Evolutionary conservation across 2,329 filamentous ascomycete species (phyloP).

Genomic region (Blastomyces gilchristii): DNA sequence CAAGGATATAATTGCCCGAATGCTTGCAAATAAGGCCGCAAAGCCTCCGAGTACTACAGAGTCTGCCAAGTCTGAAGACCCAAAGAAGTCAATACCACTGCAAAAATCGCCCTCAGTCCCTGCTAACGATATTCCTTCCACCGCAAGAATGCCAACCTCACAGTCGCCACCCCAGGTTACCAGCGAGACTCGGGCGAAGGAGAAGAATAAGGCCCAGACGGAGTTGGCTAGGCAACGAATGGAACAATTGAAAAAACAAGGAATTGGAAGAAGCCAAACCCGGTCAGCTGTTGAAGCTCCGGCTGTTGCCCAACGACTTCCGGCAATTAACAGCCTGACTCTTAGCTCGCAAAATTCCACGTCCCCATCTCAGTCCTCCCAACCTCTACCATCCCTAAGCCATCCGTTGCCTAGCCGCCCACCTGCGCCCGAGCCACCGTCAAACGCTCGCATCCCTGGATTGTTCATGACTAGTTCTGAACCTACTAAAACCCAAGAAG

Average conservation of each 20-base stretch:
- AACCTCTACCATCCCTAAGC: slow-evolving; percentile 12
- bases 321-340: slow-evolving; percentile 7
- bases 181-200: slow-evolving; percentile 24
- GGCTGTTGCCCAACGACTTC: not conserved
- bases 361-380: slow-evolving; percentile 5
- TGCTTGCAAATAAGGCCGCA: slow-evolving; percentile 61
- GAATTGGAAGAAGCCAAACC: slow-evolving; percentile 32
- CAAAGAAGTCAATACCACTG: not conserved
- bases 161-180: slow-evolving; percentile 8
- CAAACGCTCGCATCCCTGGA: slow-evolving; percentile 40
- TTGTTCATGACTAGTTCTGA: slow-evolving; percentile 38
- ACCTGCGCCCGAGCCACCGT: slow-evolving; percentile 21
- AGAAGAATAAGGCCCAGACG: slow-evolving; percentile 55
- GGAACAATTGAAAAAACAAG: slow-evolving; percentile 56
- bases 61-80: slow-evolving; percentile 4
- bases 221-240: slow-evolving; percentile 69
- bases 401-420: slow-evolving; percentile 32
- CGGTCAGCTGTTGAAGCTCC: slow-evolving; percentile 14
- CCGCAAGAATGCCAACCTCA: slow-evolving; percentile 17
- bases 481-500: not conserved
- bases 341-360: slow-evolving; percentile 9
- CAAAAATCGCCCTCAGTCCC: slow-evolving; percentile 4
- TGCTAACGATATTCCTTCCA: slow-evolving; percentile 16
- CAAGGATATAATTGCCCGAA: slow-evolving; percentile 65
- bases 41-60: slow-evolving; percentile 30